phyloP scores from a whole-genome alignment of 257 asterid species.

The Ligustrum vulgare region DNA sequence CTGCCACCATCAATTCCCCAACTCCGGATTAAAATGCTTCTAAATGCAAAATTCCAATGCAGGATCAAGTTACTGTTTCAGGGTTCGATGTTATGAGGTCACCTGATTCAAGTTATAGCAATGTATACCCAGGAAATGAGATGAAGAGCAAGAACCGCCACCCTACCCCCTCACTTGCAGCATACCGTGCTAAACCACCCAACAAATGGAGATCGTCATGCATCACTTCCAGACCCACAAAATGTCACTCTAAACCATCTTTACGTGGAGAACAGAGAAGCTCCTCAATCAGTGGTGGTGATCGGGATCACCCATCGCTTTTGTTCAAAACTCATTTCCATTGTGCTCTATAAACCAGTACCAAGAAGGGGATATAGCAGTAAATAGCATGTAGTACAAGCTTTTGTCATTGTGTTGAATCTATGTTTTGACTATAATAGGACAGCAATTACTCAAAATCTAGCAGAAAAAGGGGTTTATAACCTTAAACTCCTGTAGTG shows the following conservation, averaged over 20 bases:
- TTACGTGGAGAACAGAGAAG: conserved; percentile 69
- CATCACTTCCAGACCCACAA: conserved; percentile 64
- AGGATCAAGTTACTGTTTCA: conserved; percentile 74
- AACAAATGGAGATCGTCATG: conserved; percentile 37
- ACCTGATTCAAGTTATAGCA: conserved; percentile 84
- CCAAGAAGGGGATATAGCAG: conserved; percentile 59
- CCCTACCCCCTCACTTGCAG: conserved; percentile 72
- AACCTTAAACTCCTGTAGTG: conserved; percentile 21
- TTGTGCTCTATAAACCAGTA: conserved; percentile 91
- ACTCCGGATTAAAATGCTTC: background rate
- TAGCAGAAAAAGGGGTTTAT: conserved; percentile 1
- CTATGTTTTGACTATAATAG: conserved; percentile 19
- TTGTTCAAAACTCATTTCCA: conserved; percentile 79
- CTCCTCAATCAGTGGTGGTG: conserved; percentile 49
- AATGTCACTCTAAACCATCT: conserved; percentile 82
- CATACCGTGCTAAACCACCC: conserved; percentile 63
- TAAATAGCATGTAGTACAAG: conserved; percentile 20
- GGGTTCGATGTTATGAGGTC: conserved; percentile 87
- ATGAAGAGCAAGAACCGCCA: conserved; percentile 85
- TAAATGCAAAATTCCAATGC: conserved; percentile 20
- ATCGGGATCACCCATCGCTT: conserved; percentile 87
- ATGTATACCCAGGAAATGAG: conserved; percentile 63
- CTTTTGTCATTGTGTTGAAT: conserved; percentile 16
- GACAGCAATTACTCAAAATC: conserved; percentile 13
- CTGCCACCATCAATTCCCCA: background rate